A percentile compares a stretch with the other conserved stretches of the same genome.
These are phyloP conservation scores for Termitomyces sp. DNA, from an alignment of 768 basidiomycete species.

Conservation along the genomic window DNA sequence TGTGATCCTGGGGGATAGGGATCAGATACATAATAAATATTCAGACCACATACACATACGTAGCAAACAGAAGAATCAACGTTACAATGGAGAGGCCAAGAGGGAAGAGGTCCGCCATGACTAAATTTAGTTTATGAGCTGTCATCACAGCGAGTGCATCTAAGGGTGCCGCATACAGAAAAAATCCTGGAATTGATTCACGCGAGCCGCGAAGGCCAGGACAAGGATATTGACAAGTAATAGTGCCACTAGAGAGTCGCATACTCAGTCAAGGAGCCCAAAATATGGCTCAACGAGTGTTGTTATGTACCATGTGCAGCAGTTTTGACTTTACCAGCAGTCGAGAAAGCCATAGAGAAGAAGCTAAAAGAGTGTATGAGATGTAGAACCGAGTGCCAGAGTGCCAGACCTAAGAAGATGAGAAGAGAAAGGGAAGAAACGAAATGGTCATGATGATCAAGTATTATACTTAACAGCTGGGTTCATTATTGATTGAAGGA, in stretches of 20 bases:
- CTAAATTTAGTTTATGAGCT: slow-evolving; percentile 23
- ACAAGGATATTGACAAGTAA: slow-evolving; percentile 46
- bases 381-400: neutral
- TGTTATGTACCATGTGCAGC: slow-evolving; percentile 11
- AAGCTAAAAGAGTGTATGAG: slow-evolving; percentile 1
- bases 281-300: neutral
- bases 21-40: neutral
- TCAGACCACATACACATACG: slow-evolving; percentile 29
- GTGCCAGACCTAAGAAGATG: neutral
- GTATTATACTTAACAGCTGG: too few relatives aligned
- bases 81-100: slow-evolving; percentile 54
- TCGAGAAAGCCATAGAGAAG: slow-evolving; percentile 11
- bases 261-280: neutral
- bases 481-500: neutral
- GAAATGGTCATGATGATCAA: too few relatives aligned
- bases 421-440: neutral
- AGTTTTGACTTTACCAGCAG: slow-evolving; percentile 12
- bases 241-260: slow-evolving; percentile 30
- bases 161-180: slow-evolving; percentile 46
- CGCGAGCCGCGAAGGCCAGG: slow-evolving; percentile 47
- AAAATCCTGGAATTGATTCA: slow-evolving; percentile 57
- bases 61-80: slow-evolving; percentile 35
- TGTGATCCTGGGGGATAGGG: slow-evolving; percentile 28
- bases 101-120: slow-evolving; percentile 59
- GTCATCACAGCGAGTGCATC: neutral